phyloP scores from a whole-genome alignment of 179 eudicot species.

The Silene noctiflora region DNA sequence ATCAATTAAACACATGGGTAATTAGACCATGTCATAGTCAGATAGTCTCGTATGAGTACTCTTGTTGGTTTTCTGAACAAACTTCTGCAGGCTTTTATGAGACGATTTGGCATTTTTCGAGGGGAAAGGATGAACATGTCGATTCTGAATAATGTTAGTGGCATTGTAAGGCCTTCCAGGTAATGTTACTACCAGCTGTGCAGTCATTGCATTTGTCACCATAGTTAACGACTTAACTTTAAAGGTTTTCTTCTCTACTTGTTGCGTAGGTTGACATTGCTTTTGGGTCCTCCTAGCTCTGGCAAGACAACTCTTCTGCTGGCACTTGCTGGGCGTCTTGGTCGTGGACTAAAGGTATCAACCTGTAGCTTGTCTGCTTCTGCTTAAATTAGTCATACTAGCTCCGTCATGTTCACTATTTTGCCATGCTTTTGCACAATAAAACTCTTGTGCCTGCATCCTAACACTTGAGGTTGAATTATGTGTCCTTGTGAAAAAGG shows the following conservation, averaged over 20 bases:
- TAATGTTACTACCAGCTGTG: conserved; percentile 14
- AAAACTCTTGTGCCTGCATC: background rate
- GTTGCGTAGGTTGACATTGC: conserved; percentile 66
- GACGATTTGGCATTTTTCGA: conserved; percentile 48
- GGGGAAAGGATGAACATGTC: conserved; percentile 53
- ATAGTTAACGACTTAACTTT: background rate
- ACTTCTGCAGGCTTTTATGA: conserved; percentile 50
- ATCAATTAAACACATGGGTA: too few relatives aligned
- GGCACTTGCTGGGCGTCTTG: conserved; percentile 90
- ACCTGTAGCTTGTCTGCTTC: background rate
- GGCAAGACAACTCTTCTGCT: conserved; percentile 89
- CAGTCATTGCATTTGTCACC: background rate
- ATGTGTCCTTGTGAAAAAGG: background rate
- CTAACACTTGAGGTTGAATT: background rate
- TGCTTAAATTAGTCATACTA: background rate
- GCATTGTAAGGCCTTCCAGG: conserved; percentile 84
- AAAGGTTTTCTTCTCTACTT: background rate
- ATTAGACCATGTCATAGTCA: too few relatives aligned
- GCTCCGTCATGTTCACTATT: too few relatives aligned
- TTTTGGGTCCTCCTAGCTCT: conserved; percentile 96
- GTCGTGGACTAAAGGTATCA: conserved; percentile 58
- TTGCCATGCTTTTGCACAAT: too few relatives aligned
- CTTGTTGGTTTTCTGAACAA: conserved; percentile 9
- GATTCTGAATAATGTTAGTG: conserved; percentile 66
- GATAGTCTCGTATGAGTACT: background rate